Percentiles rank a stretch among this genome's conserved stretches.
phyloP scores from a whole-genome alignment of 768 basidiomycete genomes.

The Cytidiella melzeri region DNA sequence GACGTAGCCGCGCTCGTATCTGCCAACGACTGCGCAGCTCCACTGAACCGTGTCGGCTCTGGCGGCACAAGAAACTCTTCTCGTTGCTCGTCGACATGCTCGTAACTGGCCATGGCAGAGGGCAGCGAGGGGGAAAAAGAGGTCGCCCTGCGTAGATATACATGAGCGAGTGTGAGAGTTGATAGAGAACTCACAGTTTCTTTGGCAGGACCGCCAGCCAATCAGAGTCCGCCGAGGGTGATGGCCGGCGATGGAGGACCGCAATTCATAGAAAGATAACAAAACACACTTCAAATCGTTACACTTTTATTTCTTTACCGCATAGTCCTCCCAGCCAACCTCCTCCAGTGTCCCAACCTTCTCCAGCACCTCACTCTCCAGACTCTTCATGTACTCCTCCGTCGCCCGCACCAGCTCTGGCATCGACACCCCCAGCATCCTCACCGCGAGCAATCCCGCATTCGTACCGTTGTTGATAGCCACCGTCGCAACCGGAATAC shows the following conservation, averaged over 20 bases:
- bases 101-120: no score
- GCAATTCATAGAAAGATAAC: no score
- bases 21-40: conserved; percentile 8
- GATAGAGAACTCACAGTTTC: no score
- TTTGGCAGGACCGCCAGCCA: no score
- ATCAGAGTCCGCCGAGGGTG: no score
- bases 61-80: conserved; percentile 3
- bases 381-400: conserved; percentile 61
- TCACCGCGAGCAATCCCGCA: conserved; percentile 84
- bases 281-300: no score
- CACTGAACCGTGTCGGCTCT: not conserved
- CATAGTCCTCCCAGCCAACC: conserved; percentile 84
- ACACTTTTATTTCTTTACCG: conserved; percentile 29
- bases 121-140: no score
- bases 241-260: no score
- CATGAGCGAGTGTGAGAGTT: no score
- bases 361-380: conserved; percentile 70
- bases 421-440: conserved; percentile 77
- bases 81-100: no score
- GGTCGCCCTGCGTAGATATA: no score
- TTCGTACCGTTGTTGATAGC: conserved; percentile 96
- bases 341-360: conserved; percentile 75
- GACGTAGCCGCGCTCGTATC: conserved; percentile 16
- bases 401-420: conserved; percentile 61
- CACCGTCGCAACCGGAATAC: conserved; percentile 95